A percentile compares a stretch with the other conserved stretches of the same genome.
Conservation (phyloP, 176 grass and related monocot genomes). For the Avena atlantica region DNA sequence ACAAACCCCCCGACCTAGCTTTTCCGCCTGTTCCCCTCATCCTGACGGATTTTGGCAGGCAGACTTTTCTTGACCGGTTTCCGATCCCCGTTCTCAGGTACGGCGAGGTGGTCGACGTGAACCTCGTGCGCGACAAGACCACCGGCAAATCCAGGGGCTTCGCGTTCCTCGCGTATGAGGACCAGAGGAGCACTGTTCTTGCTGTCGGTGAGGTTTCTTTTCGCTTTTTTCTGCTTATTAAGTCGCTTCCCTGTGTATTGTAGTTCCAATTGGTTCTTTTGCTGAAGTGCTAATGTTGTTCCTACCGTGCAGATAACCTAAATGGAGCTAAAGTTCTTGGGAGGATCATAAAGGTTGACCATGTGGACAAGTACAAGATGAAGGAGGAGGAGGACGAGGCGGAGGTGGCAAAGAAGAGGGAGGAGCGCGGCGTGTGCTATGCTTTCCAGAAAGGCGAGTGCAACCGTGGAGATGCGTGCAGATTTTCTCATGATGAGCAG, state of each 20-base stretch:
- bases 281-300: neutral
- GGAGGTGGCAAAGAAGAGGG: slow-evolving; percentile 69
- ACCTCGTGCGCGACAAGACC: slow-evolving; percentile 90
- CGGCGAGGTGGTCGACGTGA: slow-evolving; percentile 89
- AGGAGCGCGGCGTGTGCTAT: slow-evolving; percentile 87
- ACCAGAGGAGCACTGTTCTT: slow-evolving; percentile 91
- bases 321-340: slow-evolving; percentile 92
- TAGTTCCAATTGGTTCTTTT: neutral
- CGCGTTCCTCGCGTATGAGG: slow-evolving; percentile 87
- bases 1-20: neutral
- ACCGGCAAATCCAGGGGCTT: slow-evolving; percentile 93
- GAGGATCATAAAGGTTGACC: slow-evolving; percentile 86
- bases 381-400: slow-evolving; percentile 92
- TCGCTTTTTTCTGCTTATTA: neutral
- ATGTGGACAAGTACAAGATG: slow-evolving; percentile 94
- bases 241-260: neutral
- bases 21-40: neutral
- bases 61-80: slow-evolving; percentile 25
- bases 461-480: slow-evolving; percentile 80
- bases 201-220: slow-evolving; percentile 64
- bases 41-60: neutral
- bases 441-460: slow-evolving; percentile 97
- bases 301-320: slow-evolving; percentile 64
- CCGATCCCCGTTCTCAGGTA: slow-evolving; percentile 53
- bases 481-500: slow-evolving; percentile 88